Evolutionary conservation across 2,329 filamentous ascomycete genomes (phyloP).

Genomic region (Purpureocillium takamizusanense): DNA sequence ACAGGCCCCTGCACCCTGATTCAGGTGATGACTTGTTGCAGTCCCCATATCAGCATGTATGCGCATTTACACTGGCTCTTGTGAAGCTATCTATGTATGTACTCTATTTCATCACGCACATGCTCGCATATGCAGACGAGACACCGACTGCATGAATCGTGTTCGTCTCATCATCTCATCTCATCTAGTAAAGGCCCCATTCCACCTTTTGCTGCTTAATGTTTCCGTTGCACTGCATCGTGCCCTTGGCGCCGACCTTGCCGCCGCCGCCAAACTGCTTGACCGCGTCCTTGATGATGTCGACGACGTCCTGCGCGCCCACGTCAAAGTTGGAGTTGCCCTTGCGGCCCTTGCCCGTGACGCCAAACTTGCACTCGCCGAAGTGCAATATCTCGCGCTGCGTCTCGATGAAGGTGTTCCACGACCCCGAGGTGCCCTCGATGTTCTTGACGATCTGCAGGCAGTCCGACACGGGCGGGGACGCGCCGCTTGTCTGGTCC

Average conservation of each 20-base stretch:
- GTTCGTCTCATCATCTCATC: too few species aligned
- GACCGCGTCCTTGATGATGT: constrained; percentile 22
- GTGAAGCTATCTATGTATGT: too few species aligned
- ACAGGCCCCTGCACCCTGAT: too few species aligned
- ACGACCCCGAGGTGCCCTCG: constrained; percentile 4
- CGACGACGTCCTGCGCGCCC: constrained; percentile 25
- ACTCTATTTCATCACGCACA: too few species aligned
- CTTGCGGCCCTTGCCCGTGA: constrained; percentile 13
- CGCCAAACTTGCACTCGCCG: constrained; percentile 22
- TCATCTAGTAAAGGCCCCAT: constrained; percentile 1
- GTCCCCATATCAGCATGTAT: too few species aligned
- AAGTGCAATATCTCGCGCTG: constrained; percentile 16
- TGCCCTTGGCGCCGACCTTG: constrained; percentile 23
- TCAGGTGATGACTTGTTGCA: too few species aligned
- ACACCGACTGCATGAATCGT: too few species aligned
- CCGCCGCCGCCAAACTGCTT: constrained; percentile 17
- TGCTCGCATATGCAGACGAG: too few species aligned
- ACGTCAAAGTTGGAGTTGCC: constrained; percentile 21
- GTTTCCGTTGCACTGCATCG: constrained; percentile 19
- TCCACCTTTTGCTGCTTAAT: constrained; percentile 5
- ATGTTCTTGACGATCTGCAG: constrained; percentile 23
- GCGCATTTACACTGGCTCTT: too few species aligned
- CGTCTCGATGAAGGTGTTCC: not conserved
- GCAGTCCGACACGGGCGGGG: constrained; percentile 24
- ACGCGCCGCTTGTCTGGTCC: constrained; percentile 22